phyloP scores from a whole-genome alignment of 169 alveolate genomes.

The Plasmodium coatneyi region DNA sequence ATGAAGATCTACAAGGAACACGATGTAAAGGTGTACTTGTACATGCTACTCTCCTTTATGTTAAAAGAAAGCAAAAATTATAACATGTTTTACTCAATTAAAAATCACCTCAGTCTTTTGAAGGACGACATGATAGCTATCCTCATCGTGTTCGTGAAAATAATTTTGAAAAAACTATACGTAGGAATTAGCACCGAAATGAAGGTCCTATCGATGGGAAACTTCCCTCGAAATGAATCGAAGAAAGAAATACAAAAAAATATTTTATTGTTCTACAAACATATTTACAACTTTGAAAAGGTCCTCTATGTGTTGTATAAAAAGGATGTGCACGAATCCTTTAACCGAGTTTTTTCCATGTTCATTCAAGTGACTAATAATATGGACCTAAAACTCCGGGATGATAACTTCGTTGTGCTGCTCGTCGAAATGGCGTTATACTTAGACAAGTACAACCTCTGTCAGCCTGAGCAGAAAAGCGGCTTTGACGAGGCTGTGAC shows the following conservation, averaged over 20 bases:
- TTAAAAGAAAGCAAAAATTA: conserved; percentile 40
- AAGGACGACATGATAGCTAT: conserved; percentile 45
- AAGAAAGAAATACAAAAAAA: neutral
- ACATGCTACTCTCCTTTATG: conserved; percentile 19
- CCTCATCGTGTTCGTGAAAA: conserved; percentile 25
- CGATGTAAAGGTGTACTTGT: conserved; percentile 9
- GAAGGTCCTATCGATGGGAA: neutral
- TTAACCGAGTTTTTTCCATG: conserved; percentile 18
- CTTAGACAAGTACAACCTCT: conserved; percentile 18
- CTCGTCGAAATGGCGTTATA: conserved; percentile 65
- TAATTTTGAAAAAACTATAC: conserved; percentile 19
- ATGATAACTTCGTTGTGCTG: conserved; percentile 32
- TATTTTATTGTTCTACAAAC: conserved; percentile 12
- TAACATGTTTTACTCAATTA: conserved; percentile 32
- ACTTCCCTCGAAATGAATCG: neutral
- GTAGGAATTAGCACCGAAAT: neutral
- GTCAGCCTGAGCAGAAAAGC: conserved; percentile 1
- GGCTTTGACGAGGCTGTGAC: conserved; percentile 1
- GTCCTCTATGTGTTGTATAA: conserved; percentile 27
- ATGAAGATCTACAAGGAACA: neutral
- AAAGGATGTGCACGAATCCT: conserved; percentile 34
- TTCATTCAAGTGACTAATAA: neutral
- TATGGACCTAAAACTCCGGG: neutral
- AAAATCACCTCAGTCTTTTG: conserved; percentile 29
- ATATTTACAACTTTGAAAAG: conserved; percentile 62